These are phyloP conservation scores for Camillea tinctor DNA, from an alignment of 2,329 filamentous ascomycete genomes.

Conservation along the genomic window DNA sequence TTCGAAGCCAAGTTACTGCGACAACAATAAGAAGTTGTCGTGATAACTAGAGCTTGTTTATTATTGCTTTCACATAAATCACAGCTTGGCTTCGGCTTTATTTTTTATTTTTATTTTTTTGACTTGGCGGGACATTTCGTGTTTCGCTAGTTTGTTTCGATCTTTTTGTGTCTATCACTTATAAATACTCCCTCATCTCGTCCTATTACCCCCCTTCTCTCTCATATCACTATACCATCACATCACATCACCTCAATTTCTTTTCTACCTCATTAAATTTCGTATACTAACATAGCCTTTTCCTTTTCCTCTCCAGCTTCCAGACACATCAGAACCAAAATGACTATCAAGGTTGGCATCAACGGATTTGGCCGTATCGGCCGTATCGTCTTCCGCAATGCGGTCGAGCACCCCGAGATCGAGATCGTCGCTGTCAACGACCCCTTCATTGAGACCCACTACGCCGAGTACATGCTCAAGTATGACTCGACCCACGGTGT, in stretches of 20 bases:
- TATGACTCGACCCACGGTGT: conserved; percentile 96
- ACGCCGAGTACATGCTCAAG: conserved; percentile 99
- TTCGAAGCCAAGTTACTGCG: not conserved
- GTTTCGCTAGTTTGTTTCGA: not conserved
- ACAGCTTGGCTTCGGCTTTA: not conserved
- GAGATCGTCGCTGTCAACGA: conserved; percentile 97
- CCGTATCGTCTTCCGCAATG: conserved; percentile 98
- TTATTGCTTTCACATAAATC: not conserved
- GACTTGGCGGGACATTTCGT: not conserved
- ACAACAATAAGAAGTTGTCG: not conserved
- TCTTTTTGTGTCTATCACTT: not conserved
- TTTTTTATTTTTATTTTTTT: too few species aligned
- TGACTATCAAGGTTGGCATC: conserved; percentile 82
- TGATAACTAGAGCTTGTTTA: not conserved
- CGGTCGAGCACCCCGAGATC: conserved; percentile 84
- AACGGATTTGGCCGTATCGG: conserved; percentile 99
- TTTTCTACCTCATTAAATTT: conserved; percentile 4
- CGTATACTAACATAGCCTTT: not conserved
- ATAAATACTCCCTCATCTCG: not conserved
- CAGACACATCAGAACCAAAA: conserved; percentile 38
- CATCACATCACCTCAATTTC: not conserved
- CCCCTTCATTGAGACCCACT: conserved; percentile 97
- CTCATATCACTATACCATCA: conserved; percentile 12
- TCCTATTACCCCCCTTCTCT: conserved; percentile 1
- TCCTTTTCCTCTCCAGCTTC: conserved; percentile 2